These are phyloP conservation scores for Leptographium galeiforme DNA, from an alignment of 2,329 filamentous ascomycete species.

Conservation along the genomic window DNA sequence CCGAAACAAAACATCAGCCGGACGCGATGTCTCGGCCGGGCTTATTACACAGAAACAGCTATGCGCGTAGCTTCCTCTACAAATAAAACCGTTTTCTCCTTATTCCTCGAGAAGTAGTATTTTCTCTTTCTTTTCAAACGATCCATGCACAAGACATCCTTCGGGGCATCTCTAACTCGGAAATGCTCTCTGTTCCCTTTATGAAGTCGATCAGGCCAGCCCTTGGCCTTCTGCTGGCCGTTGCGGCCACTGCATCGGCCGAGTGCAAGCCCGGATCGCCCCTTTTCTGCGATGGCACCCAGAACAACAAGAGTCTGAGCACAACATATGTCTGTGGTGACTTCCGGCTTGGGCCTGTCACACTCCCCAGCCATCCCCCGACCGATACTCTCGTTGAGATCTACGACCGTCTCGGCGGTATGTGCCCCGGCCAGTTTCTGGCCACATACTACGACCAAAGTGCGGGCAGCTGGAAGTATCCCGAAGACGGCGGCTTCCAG, in stretches of 20 bases:
- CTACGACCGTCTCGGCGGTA: slow-evolving; percentile 22
- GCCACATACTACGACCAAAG: slow-evolving; percentile 17
- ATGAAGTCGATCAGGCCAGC: not conserved
- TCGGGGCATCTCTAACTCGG: not conserved
- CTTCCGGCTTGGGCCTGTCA: slow-evolving; percentile 21
- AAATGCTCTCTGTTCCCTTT: not conserved
- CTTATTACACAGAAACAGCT: too few species aligned
- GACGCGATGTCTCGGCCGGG: too few species aligned
- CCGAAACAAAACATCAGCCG: too few species aligned
- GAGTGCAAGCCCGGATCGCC: slow-evolving; percentile 1
- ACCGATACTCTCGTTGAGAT: slow-evolving; percentile 17
- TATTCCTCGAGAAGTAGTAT: too few species aligned
- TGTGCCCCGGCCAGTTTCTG: slow-evolving; percentile 28
- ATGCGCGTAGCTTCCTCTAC: too few species aligned
- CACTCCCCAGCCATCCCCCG: slow-evolving; percentile 19
- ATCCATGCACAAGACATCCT: not conserved
- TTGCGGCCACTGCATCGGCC: not conserved
- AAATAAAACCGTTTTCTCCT: too few species aligned
- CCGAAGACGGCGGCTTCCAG: slow-evolving; percentile 27
- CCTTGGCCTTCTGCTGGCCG: not conserved
- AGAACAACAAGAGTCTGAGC: slow-evolving; percentile 13
- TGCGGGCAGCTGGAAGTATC: slow-evolving; percentile 21
- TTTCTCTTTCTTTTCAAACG: too few species aligned
- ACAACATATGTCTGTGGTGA: slow-evolving; percentile 24
- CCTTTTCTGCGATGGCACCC: slow-evolving; percentile 20